phyloP scores from a whole-genome alignment of 768 basidiomycete genomes.

The Russula virescens region DNA sequence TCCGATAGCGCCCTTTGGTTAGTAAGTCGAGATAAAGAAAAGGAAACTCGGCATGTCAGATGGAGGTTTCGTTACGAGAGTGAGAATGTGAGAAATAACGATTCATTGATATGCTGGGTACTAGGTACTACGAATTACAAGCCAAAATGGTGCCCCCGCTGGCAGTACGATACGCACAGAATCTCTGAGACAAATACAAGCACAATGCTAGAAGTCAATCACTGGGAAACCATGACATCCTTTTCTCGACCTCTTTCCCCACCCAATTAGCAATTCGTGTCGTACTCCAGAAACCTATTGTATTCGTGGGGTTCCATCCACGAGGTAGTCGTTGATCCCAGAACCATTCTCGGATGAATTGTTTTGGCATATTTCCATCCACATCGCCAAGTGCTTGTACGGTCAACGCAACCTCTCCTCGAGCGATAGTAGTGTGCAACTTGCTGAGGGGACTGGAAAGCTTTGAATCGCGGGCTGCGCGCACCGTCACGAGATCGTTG shows the following conservation, averaged over 20 bases:
- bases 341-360: constrained; percentile 41
- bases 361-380: constrained; percentile 17
- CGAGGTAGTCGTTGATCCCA: constrained; percentile 56
- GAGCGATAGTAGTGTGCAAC: constrained; percentile 47
- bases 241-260: constrained; percentile 24
- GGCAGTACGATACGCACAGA: too few species aligned
- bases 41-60: too few species aligned
- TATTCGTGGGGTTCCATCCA: constrained; percentile 37
- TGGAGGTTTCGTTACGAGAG: too few species aligned
- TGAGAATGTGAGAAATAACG: too few species aligned
- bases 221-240: neutral
- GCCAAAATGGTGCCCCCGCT: too few species aligned
- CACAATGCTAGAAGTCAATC: too few species aligned
- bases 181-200: too few species aligned
- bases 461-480: constrained; percentile 39
- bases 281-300: constrained; percentile 17
- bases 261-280: constrained; percentile 15
- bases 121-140: too few species aligned
- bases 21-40: too few species aligned
- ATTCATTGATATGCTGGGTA: too few species aligned
- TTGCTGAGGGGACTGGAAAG: constrained; percentile 33
- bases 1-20: too few species aligned
- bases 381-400: constrained; percentile 28
- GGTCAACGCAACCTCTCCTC: constrained; percentile 52
- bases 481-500: constrained; percentile 44